Evolutionary conservation across 352 stramenopile species (phyloP), one percentile per base, ranked within the genome.

Genomic region (Phytophthora pluvialis): DNA sequence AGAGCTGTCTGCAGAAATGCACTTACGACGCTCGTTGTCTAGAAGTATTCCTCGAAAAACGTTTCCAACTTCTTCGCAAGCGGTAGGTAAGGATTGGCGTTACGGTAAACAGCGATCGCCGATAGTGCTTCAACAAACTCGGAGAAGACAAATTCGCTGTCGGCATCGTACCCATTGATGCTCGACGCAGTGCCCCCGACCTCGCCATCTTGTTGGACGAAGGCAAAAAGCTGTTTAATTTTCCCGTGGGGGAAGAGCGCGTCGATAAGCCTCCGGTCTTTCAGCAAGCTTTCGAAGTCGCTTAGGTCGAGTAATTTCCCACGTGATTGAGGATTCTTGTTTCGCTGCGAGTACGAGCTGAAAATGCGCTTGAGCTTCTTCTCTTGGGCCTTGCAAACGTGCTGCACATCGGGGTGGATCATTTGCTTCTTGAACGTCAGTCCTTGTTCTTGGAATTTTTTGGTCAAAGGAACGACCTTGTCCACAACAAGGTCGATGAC

Each of bases 381-480:
- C 57, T 94, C 86, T 64, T 91, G 82, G 5, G 78, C 55, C 36
- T 91, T 91, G 64, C 85, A 90, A 5, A 93, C 77, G 35, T 86
- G 73, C 47, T 93, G 83, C 3, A 94, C 82, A 36, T 94, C 86
- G 0, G 82, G 81, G 39, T 91, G 73, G 25, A 91, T 75, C 79
- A 93, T 90, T 76, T 92, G 83, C 36, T 92, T 91, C 67, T 94
- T 94, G 60, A 94, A 94, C 9, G 82, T 89, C 11, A 94, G 66
- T 3, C 82, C 82, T 71, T 93, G 84, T 50, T 91, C 80, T 47
- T 93, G 83, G 59, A 88, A 89, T 49, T 91, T 91, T 52, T 86
- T 88, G 0, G 86, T 88, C 12, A 94, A 74, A 2, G 83, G 83
- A 25, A 91, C 65, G 1, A 94, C 58, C 32, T 82, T 87, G 16